These are phyloP conservation scores for Solanum chilense DNA, from an alignment of 257 asterid genomes.

Conservation along the genomic window DNA sequence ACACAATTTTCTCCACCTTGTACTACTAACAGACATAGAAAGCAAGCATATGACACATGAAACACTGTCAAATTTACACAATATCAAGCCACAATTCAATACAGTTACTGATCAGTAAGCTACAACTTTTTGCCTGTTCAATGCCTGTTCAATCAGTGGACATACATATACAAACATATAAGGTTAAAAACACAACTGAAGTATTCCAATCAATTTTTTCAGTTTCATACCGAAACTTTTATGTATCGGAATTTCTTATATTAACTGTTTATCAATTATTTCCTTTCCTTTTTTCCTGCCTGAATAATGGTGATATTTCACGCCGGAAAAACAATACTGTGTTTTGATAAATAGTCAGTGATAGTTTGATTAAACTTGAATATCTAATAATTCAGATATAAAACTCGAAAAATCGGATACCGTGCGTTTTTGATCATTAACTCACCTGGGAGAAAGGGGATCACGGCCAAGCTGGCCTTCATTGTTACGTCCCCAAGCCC, in stretches of 20 bases:
- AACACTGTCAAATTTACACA: background rate
- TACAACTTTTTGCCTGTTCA: background rate
- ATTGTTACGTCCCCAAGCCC: slow-evolving; percentile 90
- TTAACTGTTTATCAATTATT: background rate
- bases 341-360: background rate
- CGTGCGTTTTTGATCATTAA: background rate
- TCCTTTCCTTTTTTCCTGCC: background rate
- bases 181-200: background rate
- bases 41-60: background rate
- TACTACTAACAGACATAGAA: background rate
- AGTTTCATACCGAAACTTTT: background rate
- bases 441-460: slow-evolving; percentile 44
- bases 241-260: background rate
- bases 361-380: background rate
- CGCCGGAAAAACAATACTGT: background rate
- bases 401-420: background rate
- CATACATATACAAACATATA: background rate
- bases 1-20: background rate
- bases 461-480: slow-evolving; percentile 78
- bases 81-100: background rate
- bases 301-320: background rate
- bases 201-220: background rate
- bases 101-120: background rate
- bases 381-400: background rate
- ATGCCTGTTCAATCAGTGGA: background rate